phyloP scores from a whole-genome alignment of 2,329 filamentous ascomycete species.

The Aureobasidium sp. region DNA sequence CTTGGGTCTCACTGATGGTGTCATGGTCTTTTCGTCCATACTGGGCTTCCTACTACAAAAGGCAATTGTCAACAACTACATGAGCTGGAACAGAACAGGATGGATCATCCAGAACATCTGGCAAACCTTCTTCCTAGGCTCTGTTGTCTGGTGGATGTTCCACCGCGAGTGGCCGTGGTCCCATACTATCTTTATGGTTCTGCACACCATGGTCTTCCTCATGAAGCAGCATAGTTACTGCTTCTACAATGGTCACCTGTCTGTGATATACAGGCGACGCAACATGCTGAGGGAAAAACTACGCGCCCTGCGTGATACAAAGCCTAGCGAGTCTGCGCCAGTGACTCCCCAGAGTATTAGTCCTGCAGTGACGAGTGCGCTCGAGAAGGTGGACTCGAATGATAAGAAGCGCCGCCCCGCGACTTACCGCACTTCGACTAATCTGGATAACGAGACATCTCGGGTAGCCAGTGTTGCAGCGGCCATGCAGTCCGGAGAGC shows the following conservation, averaged over 20 bases:
- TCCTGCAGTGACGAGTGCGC: constrained; percentile 16
- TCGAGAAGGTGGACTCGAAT: constrained; percentile 23
- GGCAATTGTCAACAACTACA: constrained; percentile 61
- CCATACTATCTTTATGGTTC: constrained; percentile 79
- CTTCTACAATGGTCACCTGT: constrained; percentile 77
- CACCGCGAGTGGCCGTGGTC: constrained; percentile 85
- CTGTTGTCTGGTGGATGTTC: constrained; percentile 71
- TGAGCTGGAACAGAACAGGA: constrained; percentile 73
- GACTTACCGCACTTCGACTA: constrained; percentile 45
- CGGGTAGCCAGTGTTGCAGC: constrained; percentile 68
- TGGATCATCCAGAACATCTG: constrained; percentile 82
- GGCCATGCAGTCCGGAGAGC: constrained; percentile 66
- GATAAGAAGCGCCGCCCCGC: constrained; percentile 34
- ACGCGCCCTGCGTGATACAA: constrained; percentile 62
- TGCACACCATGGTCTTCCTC: constrained; percentile 78
- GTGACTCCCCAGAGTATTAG: constrained; percentile 34
- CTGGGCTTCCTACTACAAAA: constrained; percentile 73
- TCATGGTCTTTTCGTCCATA: constrained; percentile 72
- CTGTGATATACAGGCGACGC: constrained; percentile 62
- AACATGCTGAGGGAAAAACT: constrained; percentile 54
- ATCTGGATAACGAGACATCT: constrained; percentile 51
- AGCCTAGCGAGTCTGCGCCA: constrained; percentile 44
- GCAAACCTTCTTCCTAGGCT: constrained; percentile 71
- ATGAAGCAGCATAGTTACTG: constrained; percentile 89
- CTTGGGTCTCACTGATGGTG: constrained; percentile 68